These are phyloP conservation scores for Isatis tinctoria DNA, from an alignment of 345 rosid genomes.

Conservation along the genomic window DNA sequence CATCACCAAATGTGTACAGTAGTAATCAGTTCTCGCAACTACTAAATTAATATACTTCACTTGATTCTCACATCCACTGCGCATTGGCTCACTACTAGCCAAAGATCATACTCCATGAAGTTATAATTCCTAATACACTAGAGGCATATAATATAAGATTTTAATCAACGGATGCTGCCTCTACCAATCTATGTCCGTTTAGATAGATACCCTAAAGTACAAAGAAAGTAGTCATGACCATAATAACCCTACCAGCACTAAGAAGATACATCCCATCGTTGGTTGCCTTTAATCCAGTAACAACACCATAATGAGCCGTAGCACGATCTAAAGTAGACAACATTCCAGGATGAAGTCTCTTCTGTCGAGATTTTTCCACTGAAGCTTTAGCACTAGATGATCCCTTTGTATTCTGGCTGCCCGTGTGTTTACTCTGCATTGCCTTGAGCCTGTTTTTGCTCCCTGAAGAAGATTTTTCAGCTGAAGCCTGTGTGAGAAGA, in stretches of 20 bases:
- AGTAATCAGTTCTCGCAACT: neutral
- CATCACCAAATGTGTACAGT: neutral
- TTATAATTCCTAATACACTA: neutral
- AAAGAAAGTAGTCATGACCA: conserved; percentile 2
- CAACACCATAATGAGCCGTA: conserved; percentile 93
- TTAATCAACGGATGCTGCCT: neutral
- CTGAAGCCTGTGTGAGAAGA: conserved; percentile 39
- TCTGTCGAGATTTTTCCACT: conserved; percentile 49
- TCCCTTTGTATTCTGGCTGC: conserved; percentile 58
- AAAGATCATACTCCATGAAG: neutral
- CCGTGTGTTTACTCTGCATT: conserved; percentile 41
- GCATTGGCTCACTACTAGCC: too few species aligned
- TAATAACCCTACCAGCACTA: conserved; percentile 67
- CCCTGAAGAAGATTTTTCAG: conserved; percentile 39
- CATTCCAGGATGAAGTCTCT: conserved; percentile 88
- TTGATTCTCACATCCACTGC: neutral
- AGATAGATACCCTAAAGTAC: neutral
- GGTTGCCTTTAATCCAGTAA: conserved; percentile 77
- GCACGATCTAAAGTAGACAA: conserved; percentile 75
- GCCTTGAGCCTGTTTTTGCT: conserved; percentile 45
- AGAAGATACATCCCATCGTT: conserved; percentile 92
- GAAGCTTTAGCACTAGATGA: conserved; percentile 45
- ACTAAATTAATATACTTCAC: neutral
- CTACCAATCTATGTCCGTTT: neutral
- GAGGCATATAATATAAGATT: neutral